phyloP scores from a whole-genome alignment of 1,139 yeast species.

The Pichia sp. region DNA sequence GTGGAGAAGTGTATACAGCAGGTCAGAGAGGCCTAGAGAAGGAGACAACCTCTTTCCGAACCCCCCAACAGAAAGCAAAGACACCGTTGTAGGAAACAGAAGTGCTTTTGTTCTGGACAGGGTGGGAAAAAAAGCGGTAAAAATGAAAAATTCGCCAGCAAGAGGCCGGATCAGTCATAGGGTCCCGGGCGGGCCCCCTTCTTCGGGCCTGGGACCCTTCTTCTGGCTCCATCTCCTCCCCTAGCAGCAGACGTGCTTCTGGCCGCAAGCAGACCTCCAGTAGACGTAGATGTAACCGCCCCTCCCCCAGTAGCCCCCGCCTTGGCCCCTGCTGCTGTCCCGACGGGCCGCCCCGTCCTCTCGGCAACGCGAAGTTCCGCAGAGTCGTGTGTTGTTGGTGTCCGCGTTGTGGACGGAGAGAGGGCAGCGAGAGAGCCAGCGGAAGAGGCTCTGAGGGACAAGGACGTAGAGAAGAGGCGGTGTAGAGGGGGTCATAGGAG shows the following conservation, averaged over 20 bases:
- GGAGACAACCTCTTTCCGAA: no score
- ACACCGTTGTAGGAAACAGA: no score
- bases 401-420: neutral
- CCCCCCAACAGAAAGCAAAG: no score
- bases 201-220: no score
- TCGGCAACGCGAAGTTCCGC: neutral
- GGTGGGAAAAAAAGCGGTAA: neutral
- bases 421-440: neutral
- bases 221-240: no score
- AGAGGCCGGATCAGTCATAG: neutral
- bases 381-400: neutral
- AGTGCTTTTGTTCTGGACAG: no score
- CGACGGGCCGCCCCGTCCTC: neutral
- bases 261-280: no score
- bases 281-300: no score
- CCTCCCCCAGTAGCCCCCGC: neutral
- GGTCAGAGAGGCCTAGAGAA: no score
- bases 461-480: no score
- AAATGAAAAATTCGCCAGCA: neutral
- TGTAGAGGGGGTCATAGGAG: neutral
- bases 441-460: neutral
- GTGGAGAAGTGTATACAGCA: neutral
- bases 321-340: neutral
- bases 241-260: no score
- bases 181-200: no score